phyloP scores from a whole-genome alignment of 306 rosid species.

The Aeschynomene evenia region DNA sequence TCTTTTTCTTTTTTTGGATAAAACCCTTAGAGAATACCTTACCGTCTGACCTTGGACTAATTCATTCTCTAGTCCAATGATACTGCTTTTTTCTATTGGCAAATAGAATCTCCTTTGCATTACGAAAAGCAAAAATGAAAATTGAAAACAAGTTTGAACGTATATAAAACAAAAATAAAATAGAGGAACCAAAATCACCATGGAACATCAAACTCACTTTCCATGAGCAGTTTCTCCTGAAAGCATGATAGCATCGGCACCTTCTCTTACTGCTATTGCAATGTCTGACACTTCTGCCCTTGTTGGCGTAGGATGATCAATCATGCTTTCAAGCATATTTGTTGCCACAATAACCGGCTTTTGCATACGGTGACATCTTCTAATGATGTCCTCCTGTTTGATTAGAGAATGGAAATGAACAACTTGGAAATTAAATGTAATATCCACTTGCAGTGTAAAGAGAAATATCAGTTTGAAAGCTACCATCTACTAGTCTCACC shows the following conservation, averaged over 20 bases:
- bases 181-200: conserved; percentile 18
- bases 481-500: not conserved
- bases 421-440: conserved; percentile 11
- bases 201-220: conserved; percentile 59
- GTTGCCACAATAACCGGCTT: conserved; percentile 98
- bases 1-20: too few relatives aligned
- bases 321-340: conserved; percentile 99
- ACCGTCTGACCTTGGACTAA: too few relatives aligned
- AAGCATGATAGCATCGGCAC: conserved; percentile 96
- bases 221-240: conserved; percentile 99
- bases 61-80: conserved; percentile 13
- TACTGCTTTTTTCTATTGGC: not conserved
- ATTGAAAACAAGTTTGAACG: not conserved
- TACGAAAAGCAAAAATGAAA: not conserved
- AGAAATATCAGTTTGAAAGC: not conserved
- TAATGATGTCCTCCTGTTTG: conserved; percentile 80
- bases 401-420: conserved; percentile 27
- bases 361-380: conserved; percentile 76
- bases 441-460: conserved; percentile 15
- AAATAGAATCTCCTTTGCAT: conserved; percentile 7
- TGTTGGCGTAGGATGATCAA: conserved; percentile 90
- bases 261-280: conserved; percentile 92
- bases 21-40: too few relatives aligned
- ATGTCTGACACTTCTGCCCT: conserved; percentile 98
- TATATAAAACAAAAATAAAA: not conserved